A percentile compares a stretch with the other conserved stretches of the same genome.
Conservation (phyloP, 2,329 filamentous ascomycete genomes). For the Phyllosticta paracitricarpa region DNA sequence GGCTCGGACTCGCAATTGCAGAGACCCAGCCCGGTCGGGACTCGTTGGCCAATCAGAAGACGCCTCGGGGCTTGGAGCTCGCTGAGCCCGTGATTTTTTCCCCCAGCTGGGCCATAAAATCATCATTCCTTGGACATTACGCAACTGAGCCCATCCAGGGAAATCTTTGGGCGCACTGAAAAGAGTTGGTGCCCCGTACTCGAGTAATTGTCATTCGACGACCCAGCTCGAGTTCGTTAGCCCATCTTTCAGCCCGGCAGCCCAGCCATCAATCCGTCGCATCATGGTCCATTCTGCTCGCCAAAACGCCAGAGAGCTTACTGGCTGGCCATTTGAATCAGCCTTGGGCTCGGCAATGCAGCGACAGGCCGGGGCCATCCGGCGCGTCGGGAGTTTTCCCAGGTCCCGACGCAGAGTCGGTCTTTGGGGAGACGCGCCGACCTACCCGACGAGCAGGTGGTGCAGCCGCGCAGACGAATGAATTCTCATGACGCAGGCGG, state of each 20-base stretch:
- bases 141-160: neutral
- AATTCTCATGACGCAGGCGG: neutral
- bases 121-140: neutral
- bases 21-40: neutral
- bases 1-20: neutral
- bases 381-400: neutral
- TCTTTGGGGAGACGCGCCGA: neutral
- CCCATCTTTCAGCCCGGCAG: neutral
- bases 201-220: neutral
- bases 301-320: neutral
- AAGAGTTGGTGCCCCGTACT: neutral
- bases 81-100: neutral
- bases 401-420: neutral
- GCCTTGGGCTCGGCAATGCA: neutral
- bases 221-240: neutral
- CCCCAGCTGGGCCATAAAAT: neutral
- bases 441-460: neutral
- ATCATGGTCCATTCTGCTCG: neutral
- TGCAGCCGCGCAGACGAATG: neutral
- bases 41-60: neutral
- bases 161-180: neutral
- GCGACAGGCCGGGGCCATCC: neutral
- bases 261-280: neutral
- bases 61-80: neutral
- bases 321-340: neutral